Base-by-base conservation (phyloP, 331 rosid genomes). In the Stylosanthes scabra region DNA sequence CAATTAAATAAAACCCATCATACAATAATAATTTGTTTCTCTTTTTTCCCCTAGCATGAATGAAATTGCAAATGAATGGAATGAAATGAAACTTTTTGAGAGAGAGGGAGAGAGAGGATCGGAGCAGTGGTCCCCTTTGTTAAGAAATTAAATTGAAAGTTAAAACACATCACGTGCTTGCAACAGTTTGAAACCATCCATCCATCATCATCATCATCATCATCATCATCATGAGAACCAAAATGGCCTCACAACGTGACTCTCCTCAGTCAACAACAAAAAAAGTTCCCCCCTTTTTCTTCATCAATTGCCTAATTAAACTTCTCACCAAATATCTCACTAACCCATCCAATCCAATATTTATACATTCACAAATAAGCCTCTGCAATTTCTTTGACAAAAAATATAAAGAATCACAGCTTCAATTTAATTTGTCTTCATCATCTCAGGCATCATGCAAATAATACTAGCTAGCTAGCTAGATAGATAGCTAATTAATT, bases 81-180 rank as follows among this genome's bases (percentile, higher is more conserved):
- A 20, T 20, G 25, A 20, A 20, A 20, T 20, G 25, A 20, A 20
- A 20, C 25, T 20, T 20, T 20, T 20, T 20, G 25, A 20, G 25
- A 20, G 25, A 20, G 25, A 20, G 25, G 25, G 25, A 20, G 25
- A 20, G 37, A 31, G 37, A 31, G 37, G 3, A 31, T 4, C 3
- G 37, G 3, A 31, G 37, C 3, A 31, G 94, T 88, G 94, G 97
- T 89, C 94, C 96, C 93, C 84, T 69, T 69, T 71, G 78, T 74
- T 82, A 68, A 31, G 37, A 31, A 31, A 31, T 31, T 0, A 31
- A 31, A 31, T 31, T 31, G 77, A 83, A 89, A 80, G 75, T 25
- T 66, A 70, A 73, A 88, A 83, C 93, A 84, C 84, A 80, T 82
- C 99, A 91, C 95, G 84, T 94, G 97, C 81, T 65, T 70, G 77